phyloP scores from a whole-genome alignment of 2,329 filamentous ascomycete genomes.

The Sclerotinia minor region DNA sequence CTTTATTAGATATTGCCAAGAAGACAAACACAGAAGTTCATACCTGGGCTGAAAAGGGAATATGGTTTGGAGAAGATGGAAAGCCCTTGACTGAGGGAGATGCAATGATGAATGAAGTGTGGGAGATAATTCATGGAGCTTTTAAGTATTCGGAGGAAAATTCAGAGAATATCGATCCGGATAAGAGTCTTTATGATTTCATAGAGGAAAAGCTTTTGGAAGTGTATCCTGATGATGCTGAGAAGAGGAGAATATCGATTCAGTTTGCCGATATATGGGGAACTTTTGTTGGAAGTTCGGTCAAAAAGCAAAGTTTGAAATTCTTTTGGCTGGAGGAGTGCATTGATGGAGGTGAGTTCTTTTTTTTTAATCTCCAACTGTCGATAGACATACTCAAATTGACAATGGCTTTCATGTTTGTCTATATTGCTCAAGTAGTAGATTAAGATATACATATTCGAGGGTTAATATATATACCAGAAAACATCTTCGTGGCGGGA shows the following conservation, averaged over 20 bases:
- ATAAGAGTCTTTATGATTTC: constrained; percentile 53
- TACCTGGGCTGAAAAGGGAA: constrained; percentile 49
- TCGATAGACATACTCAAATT: background rate
- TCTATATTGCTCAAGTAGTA: background rate
- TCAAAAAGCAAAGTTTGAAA: constrained; percentile 54
- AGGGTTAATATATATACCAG: constrained; percentile 24
- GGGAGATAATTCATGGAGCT: constrained; percentile 54
- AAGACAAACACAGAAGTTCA: constrained; percentile 50
- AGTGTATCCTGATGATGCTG: constrained; percentile 42
- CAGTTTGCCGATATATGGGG: constrained; percentile 50
- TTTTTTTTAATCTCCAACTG: no score
- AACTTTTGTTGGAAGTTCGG: constrained; percentile 53
- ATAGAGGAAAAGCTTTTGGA: constrained; percentile 52
- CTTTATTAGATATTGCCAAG: constrained; percentile 54
- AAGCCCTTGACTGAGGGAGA: constrained; percentile 42
- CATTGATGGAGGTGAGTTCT: constrained; percentile 49
- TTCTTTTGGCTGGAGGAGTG: constrained; percentile 60
- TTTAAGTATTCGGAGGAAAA: constrained; percentile 55
- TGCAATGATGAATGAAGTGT: constrained; percentile 46
- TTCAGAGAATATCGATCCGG: constrained; percentile 49
- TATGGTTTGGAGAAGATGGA: constrained; percentile 46
- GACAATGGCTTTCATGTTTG: no score
- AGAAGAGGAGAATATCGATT: constrained; percentile 45
- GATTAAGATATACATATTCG: background rate
- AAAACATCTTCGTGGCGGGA: constrained; percentile 41